Conservation (phyloP, 2,329 filamentous ascomycete species). For the Exophiala spinifera region DNA sequence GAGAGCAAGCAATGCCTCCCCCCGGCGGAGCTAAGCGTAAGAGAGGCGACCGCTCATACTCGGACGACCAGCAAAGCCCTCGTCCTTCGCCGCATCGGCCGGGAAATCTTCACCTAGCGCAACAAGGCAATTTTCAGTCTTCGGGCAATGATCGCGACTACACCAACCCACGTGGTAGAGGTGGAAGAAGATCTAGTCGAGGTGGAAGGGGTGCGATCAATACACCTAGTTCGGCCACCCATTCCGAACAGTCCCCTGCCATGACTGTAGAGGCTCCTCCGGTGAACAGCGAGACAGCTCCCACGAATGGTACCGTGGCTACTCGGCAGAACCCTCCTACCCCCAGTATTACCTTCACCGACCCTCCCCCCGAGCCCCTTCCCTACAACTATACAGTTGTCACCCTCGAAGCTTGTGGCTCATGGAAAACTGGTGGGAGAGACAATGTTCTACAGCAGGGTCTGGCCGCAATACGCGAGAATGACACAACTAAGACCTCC, state of each 20-base stretch:
- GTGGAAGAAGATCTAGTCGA: slow-evolving; percentile 29
- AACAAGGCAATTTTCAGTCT: slow-evolving; percentile 45
- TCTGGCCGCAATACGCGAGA: slow-evolving; percentile 60
- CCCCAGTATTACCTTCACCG: slow-evolving; percentile 22
- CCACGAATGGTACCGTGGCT: slow-evolving; percentile 32
- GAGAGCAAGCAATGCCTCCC: slow-evolving; percentile 47
- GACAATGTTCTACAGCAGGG: slow-evolving; percentile 62
- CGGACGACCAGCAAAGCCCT: slow-evolving; percentile 39
- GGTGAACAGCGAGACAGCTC: slow-evolving; percentile 32
- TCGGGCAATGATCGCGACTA: slow-evolving; percentile 27
- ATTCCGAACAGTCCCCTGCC: slow-evolving; percentile 4
- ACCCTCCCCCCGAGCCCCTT: slow-evolving; percentile 28
- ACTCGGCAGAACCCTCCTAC: slow-evolving; percentile 29
- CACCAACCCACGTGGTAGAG: slow-evolving; percentile 28
- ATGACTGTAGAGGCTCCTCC: slow-evolving; percentile 15
- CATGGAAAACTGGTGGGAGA: slow-evolving; percentile 67
- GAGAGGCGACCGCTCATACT: slow-evolving; percentile 45
- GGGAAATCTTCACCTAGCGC: slow-evolving; percentile 50
- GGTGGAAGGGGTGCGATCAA: slow-evolving; percentile 16
- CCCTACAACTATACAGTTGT: slow-evolving; percentile 71
- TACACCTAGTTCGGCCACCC: slow-evolving; percentile 14
- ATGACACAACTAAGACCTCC: slow-evolving; percentile 66
- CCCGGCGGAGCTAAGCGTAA: slow-evolving; percentile 55
- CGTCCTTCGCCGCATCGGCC: slow-evolving; percentile 49
- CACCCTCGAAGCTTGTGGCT: slow-evolving; percentile 63